A percentile compares a stretch with the other conserved stretches of the same genome.
These are phyloP conservation scores for Venturia carpophila DNA, from an alignment of 2,329 filamentous ascomycete species.

Conservation along the genomic window DNA sequence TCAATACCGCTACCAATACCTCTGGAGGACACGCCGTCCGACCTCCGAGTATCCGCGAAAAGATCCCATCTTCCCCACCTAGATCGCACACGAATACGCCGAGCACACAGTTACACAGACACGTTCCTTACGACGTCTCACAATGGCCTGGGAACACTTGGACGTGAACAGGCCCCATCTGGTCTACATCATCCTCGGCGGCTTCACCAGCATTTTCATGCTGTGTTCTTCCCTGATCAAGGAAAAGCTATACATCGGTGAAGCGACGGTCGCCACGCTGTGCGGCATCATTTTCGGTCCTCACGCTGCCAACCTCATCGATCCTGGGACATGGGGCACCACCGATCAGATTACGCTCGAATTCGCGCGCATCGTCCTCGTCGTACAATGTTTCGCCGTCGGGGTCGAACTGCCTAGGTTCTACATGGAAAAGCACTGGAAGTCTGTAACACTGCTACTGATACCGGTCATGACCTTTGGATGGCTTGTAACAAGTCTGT, in stretches of 20 bases:
- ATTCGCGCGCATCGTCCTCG: conserved; percentile 80
- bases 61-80: conserved; percentile 14
- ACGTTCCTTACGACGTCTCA: conserved; percentile 16
- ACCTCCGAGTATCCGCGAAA: background rate
- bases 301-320: conserved; percentile 71
- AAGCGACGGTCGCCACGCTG: conserved; percentile 87
- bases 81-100: background rate
- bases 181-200: conserved; percentile 97
- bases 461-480: conserved; percentile 96
- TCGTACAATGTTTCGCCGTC: conserved; percentile 87
- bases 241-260: conserved; percentile 96
- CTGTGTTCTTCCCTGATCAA: conserved; percentile 96
- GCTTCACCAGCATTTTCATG: conserved; percentile 98
- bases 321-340: conserved; percentile 69
- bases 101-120: background rate
- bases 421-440: conserved; percentile 99
- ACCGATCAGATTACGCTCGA: conserved; percentile 81
- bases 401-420: conserved; percentile 84
- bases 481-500: conserved; percentile 85
- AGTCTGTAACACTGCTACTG: conserved; percentile 77
- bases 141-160: conserved; percentile 72
- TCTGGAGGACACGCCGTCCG: background rate
- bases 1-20: background rate
- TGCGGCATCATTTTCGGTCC: conserved; percentile 86
- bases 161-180: conserved; percentile 89